These are phyloP conservation scores for Testicularia cyperi DNA, from an alignment of 1,284 basidiomycete genomes.

Conservation along the genomic window DNA sequence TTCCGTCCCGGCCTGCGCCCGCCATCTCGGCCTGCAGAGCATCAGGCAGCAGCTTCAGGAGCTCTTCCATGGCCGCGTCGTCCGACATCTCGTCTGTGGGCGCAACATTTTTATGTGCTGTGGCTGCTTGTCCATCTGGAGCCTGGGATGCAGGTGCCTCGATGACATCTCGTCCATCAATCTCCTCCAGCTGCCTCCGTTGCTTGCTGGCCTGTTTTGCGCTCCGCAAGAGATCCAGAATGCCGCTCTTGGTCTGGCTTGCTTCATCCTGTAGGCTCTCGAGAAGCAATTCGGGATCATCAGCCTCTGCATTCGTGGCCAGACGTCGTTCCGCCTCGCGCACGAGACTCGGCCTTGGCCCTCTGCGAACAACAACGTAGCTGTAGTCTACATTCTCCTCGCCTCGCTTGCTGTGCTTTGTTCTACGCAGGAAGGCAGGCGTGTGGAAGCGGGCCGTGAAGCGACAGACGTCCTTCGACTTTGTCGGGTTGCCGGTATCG, in stretches of 20 bases:
- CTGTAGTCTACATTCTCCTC: conserved; percentile 86
- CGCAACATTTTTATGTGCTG: not conserved
- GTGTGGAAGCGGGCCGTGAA: conserved; percentile 85
- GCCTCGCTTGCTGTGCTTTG: conserved; percentile 78
- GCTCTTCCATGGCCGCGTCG: conserved; percentile 27
- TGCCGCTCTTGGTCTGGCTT: conserved; percentile 30
- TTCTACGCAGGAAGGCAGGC: conserved; percentile 78
- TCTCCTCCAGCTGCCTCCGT: conserved; percentile 18
- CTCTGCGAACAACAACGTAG: conserved; percentile 85
- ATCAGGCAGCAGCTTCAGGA: conserved; percentile 31
- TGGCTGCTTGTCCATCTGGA: not conserved
- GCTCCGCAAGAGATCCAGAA: conserved; percentile 40
- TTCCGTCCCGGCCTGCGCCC: not conserved
- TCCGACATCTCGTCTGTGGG: conserved; percentile 8
- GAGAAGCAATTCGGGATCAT: not conserved
- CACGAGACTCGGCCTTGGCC: conserved; percentile 66
- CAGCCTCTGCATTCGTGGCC: not conserved
- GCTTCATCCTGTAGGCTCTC: conserved; percentile 12
- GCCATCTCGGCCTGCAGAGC: conserved; percentile 23
- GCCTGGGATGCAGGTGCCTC: not conserved
- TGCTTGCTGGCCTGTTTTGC: conserved; percentile 9
- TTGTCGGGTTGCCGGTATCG: conserved; percentile 36
- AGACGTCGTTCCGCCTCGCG: conserved; percentile 12
- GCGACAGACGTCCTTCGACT: conserved; percentile 68
- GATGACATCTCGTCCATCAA: conserved; percentile 6